Evolutionary conservation across 2,329 filamentous ascomycete genomes (phyloP).

Genomic region (Tolypocladium nubicola): DNA sequence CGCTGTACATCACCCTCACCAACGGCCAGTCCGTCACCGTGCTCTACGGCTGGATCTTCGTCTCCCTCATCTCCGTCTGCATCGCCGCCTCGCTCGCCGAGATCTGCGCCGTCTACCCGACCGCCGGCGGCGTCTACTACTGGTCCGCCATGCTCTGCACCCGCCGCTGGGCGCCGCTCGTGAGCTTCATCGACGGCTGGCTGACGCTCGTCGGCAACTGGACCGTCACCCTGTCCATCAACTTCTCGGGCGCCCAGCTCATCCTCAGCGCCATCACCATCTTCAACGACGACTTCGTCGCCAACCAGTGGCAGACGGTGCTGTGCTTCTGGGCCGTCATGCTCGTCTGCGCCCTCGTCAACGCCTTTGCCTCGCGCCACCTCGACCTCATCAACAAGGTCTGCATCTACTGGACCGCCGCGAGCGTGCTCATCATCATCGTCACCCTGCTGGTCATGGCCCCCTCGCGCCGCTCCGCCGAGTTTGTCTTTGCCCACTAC

Average conservation of each 20-base stretch:
- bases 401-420: conserved; percentile 63
- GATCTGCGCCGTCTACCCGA: conserved; percentile 57
- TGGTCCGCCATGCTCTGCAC: conserved; percentile 61
- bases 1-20: conserved; percentile 44
- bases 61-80: conserved; percentile 60
- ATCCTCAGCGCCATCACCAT: conserved; percentile 59
- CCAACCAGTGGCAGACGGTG: conserved; percentile 62
- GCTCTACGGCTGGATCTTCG: conserved; percentile 57
- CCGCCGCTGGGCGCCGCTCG: conserved; percentile 47
- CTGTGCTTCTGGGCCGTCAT: conserved; percentile 62
- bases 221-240: conserved; percentile 58
- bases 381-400: conserved; percentile 59
- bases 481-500: conserved; percentile 59
- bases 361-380: conserved; percentile 48
- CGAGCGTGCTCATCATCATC: conserved; percentile 58
- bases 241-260: conserved; percentile 60
- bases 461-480: conserved; percentile 44
- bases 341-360: conserved; percentile 52
- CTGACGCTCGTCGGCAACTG: conserved; percentile 65
- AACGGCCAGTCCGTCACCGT: conserved; percentile 64
- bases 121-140: conserved; percentile 57
- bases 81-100: conserved; percentile 63
- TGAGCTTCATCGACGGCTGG: conserved; percentile 67
- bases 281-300: conserved; percentile 47
- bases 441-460: conserved; percentile 59